phyloP scores from a whole-genome alignment of 2,329 filamentous ascomycete species.

The Fusarium sacchari region DNA sequence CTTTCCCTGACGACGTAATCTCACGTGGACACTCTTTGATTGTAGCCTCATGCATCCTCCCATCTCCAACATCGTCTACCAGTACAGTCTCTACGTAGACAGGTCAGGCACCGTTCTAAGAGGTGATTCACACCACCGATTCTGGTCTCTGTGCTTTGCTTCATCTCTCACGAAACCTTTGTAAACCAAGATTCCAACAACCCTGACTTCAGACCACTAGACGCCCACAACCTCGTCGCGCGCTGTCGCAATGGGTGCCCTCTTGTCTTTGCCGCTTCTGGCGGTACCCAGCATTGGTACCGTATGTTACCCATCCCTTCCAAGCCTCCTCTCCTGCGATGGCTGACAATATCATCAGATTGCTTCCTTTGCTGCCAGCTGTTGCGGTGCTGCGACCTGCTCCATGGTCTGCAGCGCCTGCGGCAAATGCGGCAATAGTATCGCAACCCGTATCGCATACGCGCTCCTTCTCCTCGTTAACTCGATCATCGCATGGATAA shows the following conservation, averaged over 20 bases:
- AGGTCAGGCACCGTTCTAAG: background rate
- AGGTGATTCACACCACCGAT: background rate
- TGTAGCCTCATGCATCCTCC: constrained; percentile 29
- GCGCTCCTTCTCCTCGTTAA: constrained; percentile 95
- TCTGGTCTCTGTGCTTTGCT: background rate
- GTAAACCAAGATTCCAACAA: background rate
- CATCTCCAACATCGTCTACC: constrained; percentile 17
- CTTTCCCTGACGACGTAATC: constrained; percentile 38
- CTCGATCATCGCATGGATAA: constrained; percentile 97
- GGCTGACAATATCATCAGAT: constrained; percentile 61
- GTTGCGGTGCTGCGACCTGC: constrained; percentile 96
- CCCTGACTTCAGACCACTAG: background rate
- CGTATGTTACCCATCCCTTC: constrained; percentile 63
- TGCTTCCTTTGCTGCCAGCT: constrained; percentile 83
- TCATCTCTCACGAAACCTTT: background rate
- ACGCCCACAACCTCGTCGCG: constrained; percentile 5
- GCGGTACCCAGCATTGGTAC: constrained; percentile 87
- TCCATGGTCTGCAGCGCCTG: constrained; percentile 95
- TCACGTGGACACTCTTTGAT: constrained; percentile 38
- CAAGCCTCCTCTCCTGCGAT: background rate
- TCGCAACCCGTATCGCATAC: constrained; percentile 96
- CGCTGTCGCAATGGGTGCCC: constrained; percentile 77
- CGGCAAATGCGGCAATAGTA: constrained; percentile 96
- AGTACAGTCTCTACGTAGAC: background rate
- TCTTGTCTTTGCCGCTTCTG: constrained; percentile 89